A percentile compares a stretch with the other conserved stretches of the same genome.
These are phyloP conservation scores for Plantago coronopus DNA, from an alignment of 305 asterid species.

Conservation along the genomic window DNA sequence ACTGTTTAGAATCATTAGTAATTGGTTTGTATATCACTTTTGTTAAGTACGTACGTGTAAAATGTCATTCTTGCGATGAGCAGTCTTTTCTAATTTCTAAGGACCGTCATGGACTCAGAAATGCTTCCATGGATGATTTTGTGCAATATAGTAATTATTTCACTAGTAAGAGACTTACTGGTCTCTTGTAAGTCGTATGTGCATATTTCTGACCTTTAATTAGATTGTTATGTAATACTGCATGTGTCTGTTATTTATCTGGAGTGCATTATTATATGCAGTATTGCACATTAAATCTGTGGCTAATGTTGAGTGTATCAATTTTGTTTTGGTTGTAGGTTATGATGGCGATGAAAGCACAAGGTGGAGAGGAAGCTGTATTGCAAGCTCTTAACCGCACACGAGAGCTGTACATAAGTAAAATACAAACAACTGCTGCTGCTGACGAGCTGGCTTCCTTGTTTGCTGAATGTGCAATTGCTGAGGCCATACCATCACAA, in stretches of 20 bases:
- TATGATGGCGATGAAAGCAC: slow-evolving; percentile 68
- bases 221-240: too few relatives aligned
- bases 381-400: slow-evolving; percentile 63
- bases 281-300: slow-evolving; percentile 7
- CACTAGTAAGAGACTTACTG: background rate
- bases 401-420: slow-evolving; percentile 54
- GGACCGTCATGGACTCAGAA: too few relatives aligned
- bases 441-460: slow-evolving; percentile 81
- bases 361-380: slow-evolving; percentile 76
- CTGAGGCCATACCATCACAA: slow-evolving; percentile 65
- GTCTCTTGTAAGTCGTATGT: too few relatives aligned
- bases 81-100: too few relatives aligned
- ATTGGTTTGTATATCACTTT: too few relatives aligned
- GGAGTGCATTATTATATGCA: background rate
- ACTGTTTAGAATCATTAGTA: too few relatives aligned
- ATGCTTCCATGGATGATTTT: too few relatives aligned
- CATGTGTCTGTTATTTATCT: too few relatives aligned
- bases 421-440: slow-evolving; percentile 57
- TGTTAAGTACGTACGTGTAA: too few relatives aligned
- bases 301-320: background rate
- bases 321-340: slow-evolving; percentile 38
- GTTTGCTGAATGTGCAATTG: slow-evolving; percentile 86
- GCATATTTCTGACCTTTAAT: too few relatives aligned
- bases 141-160: too few relatives aligned
- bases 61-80: too few relatives aligned